A percentile compares a stretch with the other conserved stretches of the same genome.
phyloP scores from a whole-genome alignment of 2,329 filamentous ascomycete species.

The Aspergillus amoenus region DNA sequence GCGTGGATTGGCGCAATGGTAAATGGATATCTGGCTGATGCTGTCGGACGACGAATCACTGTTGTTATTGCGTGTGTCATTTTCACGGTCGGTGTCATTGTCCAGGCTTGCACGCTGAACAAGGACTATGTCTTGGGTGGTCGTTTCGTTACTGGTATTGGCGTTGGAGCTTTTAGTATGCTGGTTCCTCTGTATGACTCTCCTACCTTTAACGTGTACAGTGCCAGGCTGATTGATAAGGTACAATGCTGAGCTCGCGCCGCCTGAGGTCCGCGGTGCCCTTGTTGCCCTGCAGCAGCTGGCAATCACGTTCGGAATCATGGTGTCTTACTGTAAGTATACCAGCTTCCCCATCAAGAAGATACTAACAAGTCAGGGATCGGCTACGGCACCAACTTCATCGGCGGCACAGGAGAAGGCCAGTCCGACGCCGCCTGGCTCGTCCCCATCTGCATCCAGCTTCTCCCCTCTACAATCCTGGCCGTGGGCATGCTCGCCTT shows the following conservation, averaged over 20 bases:
- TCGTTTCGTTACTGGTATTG: conserved; percentile 44
- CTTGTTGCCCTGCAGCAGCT: conserved; percentile 45
- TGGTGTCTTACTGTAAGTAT: conserved; percentile 20
- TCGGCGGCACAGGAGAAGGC: conserved; percentile 58
- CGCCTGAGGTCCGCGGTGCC: conserved; percentile 43
- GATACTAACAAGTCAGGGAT: conserved; percentile 23
- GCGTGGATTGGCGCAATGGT: conserved; percentile 39
- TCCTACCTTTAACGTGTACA: neutral
- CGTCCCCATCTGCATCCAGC: conserved; percentile 69
- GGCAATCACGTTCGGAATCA: conserved; percentile 46
- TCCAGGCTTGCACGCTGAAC: conserved; percentile 35
- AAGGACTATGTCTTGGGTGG: conserved; percentile 37
- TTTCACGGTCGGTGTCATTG: conserved; percentile 39
- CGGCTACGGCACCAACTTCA: conserved; percentile 56
- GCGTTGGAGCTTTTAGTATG: conserved; percentile 44
- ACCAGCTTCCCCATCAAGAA: too few relatives aligned
- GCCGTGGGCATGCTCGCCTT: conserved; percentile 65
- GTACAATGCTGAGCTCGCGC: conserved; percentile 23
- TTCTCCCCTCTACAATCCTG: conserved; percentile 65
- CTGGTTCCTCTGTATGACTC: conserved; percentile 42
- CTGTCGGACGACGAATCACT: conserved; percentile 34
- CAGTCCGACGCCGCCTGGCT: conserved; percentile 73
- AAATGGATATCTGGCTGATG: conserved; percentile 40
- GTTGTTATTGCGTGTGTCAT: conserved; percentile 34
- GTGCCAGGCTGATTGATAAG: neutral